phyloP scores from a whole-genome alignment of 2,329 filamentous ascomycete genomes.

The Tolypocladium amazonense region DNA sequence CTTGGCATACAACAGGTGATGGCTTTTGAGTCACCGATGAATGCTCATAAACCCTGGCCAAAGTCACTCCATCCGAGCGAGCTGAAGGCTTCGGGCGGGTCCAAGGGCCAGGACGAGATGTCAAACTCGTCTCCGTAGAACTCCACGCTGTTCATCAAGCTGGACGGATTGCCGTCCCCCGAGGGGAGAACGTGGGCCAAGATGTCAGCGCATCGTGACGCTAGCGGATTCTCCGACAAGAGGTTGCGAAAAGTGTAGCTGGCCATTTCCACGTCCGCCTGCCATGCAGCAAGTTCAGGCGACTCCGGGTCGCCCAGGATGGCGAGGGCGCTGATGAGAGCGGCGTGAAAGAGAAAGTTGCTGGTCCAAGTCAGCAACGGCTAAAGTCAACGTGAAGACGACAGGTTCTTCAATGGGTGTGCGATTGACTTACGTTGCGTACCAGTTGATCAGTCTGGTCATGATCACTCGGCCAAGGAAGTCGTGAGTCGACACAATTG shows the following conservation, averaged over 20 bases:
- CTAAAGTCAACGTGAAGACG: not conserved
- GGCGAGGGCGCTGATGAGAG: constrained; percentile 16
- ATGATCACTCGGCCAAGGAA: constrained; percentile 10
- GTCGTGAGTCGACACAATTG: constrained; percentile 14
- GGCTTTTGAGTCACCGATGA: not conserved
- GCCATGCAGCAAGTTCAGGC: constrained; percentile 13
- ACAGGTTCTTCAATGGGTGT: not conserved
- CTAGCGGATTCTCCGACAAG: constrained; percentile 13
- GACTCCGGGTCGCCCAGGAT: constrained; percentile 15
- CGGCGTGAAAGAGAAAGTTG: constrained; percentile 21
- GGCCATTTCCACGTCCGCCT: constrained; percentile 15
- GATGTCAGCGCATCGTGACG: constrained; percentile 16
- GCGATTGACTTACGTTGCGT: constrained; percentile 9
- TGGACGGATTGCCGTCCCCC: not conserved
- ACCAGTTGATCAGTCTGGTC: constrained; percentile 18
- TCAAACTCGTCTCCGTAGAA: constrained; percentile 7
- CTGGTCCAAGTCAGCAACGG: not conserved
- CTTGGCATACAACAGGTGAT: not conserved
- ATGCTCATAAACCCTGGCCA: not conserved
- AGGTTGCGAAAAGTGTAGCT: constrained; percentile 12
- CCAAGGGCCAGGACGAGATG: constrained; percentile 8
- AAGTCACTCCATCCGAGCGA: constrained; percentile 4
- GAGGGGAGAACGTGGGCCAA: constrained; percentile 14
- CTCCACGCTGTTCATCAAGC: not conserved
- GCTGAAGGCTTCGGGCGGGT: constrained; percentile 5